Percentiles rank a stretch among this genome's conserved stretches.
phyloP scores from a whole-genome alignment of 2,329 filamentous ascomycete genomes.

The Aureobasidium sp. region DNA sequence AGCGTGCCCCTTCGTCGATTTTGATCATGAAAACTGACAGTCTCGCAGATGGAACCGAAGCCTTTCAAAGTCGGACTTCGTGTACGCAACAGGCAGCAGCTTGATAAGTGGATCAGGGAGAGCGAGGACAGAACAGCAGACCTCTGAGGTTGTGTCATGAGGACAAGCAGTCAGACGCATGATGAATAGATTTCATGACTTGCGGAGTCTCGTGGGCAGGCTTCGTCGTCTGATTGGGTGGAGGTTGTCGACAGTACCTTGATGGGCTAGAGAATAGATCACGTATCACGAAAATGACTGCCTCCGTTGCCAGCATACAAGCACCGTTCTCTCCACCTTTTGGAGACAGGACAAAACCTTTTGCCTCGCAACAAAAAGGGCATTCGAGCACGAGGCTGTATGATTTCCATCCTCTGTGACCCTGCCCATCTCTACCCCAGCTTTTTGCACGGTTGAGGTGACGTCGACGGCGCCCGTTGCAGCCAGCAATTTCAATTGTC shows the following conservation, averaged over 20 bases:
- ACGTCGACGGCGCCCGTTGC: conserved; percentile 3
- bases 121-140: conserved; percentile 40
- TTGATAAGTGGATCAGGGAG: conserved; percentile 40
- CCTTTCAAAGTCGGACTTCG: conserved; percentile 43
- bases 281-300: not conserved
- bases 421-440: conserved; percentile 1
- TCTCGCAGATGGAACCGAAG: conserved; percentile 42
- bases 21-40: conserved; percentile 14
- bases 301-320: not conserved
- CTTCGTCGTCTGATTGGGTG: not conserved
- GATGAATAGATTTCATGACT: not conserved
- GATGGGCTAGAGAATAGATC: not conserved
- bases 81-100: conserved; percentile 32
- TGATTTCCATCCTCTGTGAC: not conserved
- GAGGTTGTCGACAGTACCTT: not conserved
- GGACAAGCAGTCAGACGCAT: not conserved
- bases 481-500: conserved; percentile 6
- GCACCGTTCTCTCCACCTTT: not conserved
- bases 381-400: not conserved
- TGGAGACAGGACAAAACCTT: not conserved
- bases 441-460: not conserved
- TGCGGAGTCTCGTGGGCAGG: not conserved
- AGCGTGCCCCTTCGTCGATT: not conserved
- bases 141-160: conserved; percentile 21
- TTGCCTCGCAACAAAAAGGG: not conserved